These are phyloP conservation scores for Plasmodium ovale DNA, from an alignment of 169 alveolate species.

Conservation along the genomic window DNA sequence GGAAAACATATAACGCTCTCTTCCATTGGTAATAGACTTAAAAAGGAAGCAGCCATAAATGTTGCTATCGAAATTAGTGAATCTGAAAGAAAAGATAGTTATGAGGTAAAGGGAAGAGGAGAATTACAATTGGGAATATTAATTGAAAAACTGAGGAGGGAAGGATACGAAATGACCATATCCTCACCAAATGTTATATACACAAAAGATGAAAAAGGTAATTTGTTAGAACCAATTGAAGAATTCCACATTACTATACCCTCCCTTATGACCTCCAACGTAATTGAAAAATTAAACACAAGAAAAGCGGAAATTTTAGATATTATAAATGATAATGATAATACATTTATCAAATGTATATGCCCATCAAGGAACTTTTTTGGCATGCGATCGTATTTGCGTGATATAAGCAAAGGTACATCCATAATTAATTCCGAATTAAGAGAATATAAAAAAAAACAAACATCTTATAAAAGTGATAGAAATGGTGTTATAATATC, in stretches of 20 bases:
- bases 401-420: constrained; percentile 90
- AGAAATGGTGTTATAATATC: constrained; percentile 90
- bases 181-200: constrained; percentile 93
- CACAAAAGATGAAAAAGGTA: constrained; percentile 85
- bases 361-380: constrained; percentile 83
- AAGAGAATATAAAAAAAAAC: constrained; percentile 86
- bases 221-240: constrained; percentile 91
- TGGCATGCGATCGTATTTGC: constrained; percentile 85
- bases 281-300: constrained; percentile 88
- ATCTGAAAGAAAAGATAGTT: constrained; percentile 83
- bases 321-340: constrained; percentile 69
- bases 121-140: constrained; percentile 95
- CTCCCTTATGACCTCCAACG: constrained; percentile 82
- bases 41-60: constrained; percentile 92
- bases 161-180: constrained; percentile 94
- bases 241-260: constrained; percentile 87
- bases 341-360: constrained; percentile 64
- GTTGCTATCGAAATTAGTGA: constrained; percentile 91
- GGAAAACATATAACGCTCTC: constrained; percentile 88
- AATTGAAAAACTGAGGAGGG: constrained; percentile 96
- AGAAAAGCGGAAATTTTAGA: constrained; percentile 84
- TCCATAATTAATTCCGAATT: constrained; percentile 87
- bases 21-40: constrained; percentile 91
- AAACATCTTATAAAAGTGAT: constrained; percentile 79
- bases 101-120: constrained; percentile 93